phyloP scores from a whole-genome alignment of 2,329 filamentous ascomycete genomes.

The Alternaria sp. region DNA sequence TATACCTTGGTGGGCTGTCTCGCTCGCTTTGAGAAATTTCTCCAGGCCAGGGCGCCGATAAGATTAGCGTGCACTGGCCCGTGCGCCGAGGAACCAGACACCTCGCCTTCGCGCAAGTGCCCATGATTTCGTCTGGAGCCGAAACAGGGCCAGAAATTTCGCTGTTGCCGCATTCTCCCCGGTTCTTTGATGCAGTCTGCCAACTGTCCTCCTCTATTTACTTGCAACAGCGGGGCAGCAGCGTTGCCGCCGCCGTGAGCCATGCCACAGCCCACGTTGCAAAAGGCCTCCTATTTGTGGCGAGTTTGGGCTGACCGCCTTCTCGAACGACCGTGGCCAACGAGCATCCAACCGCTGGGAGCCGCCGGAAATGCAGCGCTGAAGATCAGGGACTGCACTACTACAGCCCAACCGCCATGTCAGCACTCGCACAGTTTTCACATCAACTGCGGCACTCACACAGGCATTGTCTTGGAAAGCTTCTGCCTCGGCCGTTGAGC shows the following conservation, averaged over 20 bases:
- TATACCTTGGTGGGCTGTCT: constrained; percentile 29
- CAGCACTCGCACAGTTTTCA: constrained; percentile 2
- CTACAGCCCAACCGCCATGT: constrained; percentile 4
- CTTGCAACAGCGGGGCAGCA: constrained; percentile 8
- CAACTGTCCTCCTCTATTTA: background rate
- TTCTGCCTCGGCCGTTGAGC: background rate
- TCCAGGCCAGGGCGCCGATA: constrained; percentile 31
- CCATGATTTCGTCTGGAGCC: constrained; percentile 19
- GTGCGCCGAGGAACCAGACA: constrained; percentile 14
- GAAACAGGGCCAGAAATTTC: constrained; percentile 20
- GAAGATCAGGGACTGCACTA: constrained; percentile 27
- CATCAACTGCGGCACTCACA: background rate
- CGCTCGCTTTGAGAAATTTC: constrained; percentile 31
- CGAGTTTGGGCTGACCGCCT: constrained; percentile 39
- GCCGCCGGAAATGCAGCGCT: constrained; percentile 25
- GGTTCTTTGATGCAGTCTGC: constrained; percentile 5
- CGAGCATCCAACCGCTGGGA: constrained; percentile 23
- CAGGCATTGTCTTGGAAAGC: background rate
- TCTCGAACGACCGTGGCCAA: constrained; percentile 24
- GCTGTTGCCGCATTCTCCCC: constrained; percentile 24
- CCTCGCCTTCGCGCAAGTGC: constrained; percentile 10
- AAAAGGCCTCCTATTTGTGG: constrained; percentile 35
- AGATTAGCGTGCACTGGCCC: constrained; percentile 31
- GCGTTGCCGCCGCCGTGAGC: constrained; percentile 11
- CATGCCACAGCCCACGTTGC: constrained; percentile 30